Percentiles rank a stretch among this genome's conserved stretches.
Conservation (phyloP, 1,139 yeast genomes). For the Scheffersomyces stambukii region DNA sequence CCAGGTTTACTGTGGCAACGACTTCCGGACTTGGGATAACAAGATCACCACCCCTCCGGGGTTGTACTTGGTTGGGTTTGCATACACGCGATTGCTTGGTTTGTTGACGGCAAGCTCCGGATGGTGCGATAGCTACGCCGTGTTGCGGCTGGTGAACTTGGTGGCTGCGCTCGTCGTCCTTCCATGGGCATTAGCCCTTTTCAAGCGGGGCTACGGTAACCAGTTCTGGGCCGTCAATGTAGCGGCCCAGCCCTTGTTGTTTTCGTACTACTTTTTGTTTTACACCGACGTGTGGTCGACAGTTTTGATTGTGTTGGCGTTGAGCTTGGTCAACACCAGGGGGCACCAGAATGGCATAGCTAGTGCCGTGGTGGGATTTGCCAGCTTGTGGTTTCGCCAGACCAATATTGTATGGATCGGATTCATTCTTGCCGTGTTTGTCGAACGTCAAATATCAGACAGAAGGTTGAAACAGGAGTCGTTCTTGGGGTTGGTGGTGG, state of each 20-base stretch:
- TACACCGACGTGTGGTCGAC: conserved; percentile 96
- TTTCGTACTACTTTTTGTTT: conserved; percentile 69
- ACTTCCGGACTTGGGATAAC: conserved; percentile 70
- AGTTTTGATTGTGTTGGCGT: conserved; percentile 47
- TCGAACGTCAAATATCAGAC: conserved; percentile 50
- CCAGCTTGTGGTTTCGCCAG: conserved; percentile 75
- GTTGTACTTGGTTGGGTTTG: conserved; percentile 61
- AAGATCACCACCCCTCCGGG: conserved; percentile 99
- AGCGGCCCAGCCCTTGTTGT: conserved; percentile 62
- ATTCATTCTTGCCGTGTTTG: conserved; percentile 52
- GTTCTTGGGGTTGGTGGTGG: conserved; percentile 3
- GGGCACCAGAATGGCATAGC: conserved; percentile 12
- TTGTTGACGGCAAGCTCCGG: conserved; percentile 12
- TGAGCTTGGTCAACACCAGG: conserved; percentile 33
- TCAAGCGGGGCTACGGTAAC: conserved; percentile 18
- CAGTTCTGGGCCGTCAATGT: conserved; percentile 50
- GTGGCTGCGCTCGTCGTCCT: conserved; percentile 58
- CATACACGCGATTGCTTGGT: conserved; percentile 33
- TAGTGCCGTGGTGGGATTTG: conserved; percentile 47
- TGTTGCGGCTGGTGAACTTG: conserved; percentile 56
- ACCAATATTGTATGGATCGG: conserved; percentile 88
- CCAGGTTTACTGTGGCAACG: conserved; percentile 55
- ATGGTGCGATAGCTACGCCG: conserved; percentile 31
- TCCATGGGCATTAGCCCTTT: conserved; percentile 33
- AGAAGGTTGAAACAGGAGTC: no score